These are phyloP conservation scores for Gastrolobium bilobum DNA, from an alignment of 306 rosid genomes.

Conservation along the genomic window DNA sequence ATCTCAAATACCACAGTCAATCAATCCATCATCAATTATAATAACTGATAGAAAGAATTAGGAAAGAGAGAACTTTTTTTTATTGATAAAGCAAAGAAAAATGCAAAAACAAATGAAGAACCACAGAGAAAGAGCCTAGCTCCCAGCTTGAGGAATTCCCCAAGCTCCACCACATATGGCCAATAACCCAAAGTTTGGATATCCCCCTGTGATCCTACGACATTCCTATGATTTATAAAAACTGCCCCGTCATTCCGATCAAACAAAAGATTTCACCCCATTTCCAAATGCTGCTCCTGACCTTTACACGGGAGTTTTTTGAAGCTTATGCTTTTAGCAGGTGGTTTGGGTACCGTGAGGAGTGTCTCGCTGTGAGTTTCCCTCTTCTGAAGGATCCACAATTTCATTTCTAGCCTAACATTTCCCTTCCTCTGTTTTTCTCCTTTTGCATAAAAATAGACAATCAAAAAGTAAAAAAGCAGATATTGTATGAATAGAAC, in stretches of 20 bases:
- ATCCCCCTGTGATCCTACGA: too few species aligned
- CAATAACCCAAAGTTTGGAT: too few species aligned
- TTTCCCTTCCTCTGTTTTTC: neutral
- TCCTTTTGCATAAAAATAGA: neutral
- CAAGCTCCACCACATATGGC: too few species aligned
- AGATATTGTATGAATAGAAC: neutral
- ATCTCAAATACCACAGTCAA: neutral
- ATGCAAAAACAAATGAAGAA: too few species aligned
- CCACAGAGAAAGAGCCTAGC: too few species aligned
- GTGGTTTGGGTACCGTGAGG: neutral
- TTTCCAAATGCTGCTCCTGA: neutral
- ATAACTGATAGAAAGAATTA: too few species aligned
- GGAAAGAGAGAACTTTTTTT: too few species aligned
- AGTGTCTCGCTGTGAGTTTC: neutral
- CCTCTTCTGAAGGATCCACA: neutral
- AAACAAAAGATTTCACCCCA: neutral
- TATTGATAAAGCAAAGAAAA: too few species aligned
- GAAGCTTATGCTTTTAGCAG: slow-evolving; percentile 9
- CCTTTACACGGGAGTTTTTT: neutral
- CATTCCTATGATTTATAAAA: too few species aligned
- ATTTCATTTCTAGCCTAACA: neutral
- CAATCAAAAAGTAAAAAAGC: neutral
- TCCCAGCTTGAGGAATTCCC: too few species aligned
- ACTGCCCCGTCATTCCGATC: neutral
- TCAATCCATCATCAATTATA: neutral